phyloP scores from a whole-genome alignment of 2,329 filamentous ascomycete genomes.

The Aspergillus sp. region DNA sequence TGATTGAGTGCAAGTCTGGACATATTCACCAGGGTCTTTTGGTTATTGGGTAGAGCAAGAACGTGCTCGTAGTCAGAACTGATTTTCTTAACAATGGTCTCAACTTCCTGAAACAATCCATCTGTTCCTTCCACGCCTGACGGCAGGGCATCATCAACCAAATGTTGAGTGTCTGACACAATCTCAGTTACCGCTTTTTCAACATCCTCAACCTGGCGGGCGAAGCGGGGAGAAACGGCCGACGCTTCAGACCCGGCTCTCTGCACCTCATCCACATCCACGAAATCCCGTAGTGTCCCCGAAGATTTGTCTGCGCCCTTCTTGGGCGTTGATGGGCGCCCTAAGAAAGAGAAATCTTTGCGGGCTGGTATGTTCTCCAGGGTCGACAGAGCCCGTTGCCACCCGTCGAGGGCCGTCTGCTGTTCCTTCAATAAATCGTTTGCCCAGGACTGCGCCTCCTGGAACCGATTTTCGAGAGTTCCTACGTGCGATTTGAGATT shows the following conservation, averaged over 20 bases:
- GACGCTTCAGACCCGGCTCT: constrained; percentile 65
- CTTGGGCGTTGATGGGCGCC: constrained; percentile 36
- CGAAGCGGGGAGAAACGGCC: constrained; percentile 56
- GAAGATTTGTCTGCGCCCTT: constrained; percentile 42
- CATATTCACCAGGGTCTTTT: constrained; percentile 58
- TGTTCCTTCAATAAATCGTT: constrained; percentile 42
- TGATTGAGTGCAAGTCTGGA: constrained; percentile 62
- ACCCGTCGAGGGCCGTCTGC: constrained; percentile 37
- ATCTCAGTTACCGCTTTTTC: constrained; percentile 58
- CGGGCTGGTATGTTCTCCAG: constrained; percentile 39
- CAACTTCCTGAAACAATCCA: constrained; percentile 76
- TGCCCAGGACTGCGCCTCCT: constrained; percentile 44
- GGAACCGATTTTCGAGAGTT: constrained; percentile 40
- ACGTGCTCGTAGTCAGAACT: constrained; percentile 79
- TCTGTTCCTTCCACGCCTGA: constrained; percentile 59
- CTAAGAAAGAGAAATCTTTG: constrained; percentile 39
- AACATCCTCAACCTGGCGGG: constrained; percentile 55
- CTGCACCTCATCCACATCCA: constrained; percentile 68
- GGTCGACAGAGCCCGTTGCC: constrained; percentile 33
- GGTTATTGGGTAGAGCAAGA: constrained; percentile 61
- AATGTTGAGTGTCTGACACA: constrained; percentile 47
- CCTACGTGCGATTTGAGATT: constrained; percentile 56
- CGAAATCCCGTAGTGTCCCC: constrained; percentile 66
- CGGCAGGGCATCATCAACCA: constrained; percentile 40
- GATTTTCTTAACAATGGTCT: constrained; percentile 80